Evolutionary conservation across 2,329 filamentous ascomycete genomes (phyloP).

Genomic region (Colletotrichum scovillei): DNA sequence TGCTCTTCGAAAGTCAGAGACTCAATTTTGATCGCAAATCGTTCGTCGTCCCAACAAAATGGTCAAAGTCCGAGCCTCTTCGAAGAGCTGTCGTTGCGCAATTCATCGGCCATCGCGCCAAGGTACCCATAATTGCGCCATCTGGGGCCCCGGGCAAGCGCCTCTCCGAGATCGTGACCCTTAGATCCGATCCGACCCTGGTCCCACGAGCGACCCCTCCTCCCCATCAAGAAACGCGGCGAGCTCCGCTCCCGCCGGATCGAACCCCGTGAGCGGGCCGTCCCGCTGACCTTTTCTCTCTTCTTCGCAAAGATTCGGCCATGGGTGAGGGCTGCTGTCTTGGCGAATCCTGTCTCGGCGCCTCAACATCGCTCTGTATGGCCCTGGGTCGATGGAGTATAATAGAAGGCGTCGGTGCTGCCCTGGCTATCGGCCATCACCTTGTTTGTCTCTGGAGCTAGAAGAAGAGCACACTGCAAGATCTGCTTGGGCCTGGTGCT

Average conservation of each 20-base stretch:
- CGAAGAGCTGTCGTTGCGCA: neutral
- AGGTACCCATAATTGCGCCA: slow-evolving; percentile 28
- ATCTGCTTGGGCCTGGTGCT: neutral
- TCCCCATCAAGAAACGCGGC: neutral
- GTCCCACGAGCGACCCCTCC: neutral
- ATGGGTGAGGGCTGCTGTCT: neutral
- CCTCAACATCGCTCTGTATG: neutral
- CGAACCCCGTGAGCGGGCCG: slow-evolving; percentile 14
- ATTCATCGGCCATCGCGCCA: neutral
- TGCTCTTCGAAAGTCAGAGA: neutral
- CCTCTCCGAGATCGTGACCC: slow-evolving; percentile 11
- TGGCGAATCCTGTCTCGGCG: neutral
- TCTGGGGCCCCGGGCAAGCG: slow-evolving; percentile 10
- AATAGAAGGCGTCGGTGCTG: neutral
- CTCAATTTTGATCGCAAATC: neutral
- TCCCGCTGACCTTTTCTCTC: neutral
- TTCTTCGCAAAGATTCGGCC: neutral
- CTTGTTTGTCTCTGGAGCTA: neutral
- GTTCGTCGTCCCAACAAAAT: neutral
- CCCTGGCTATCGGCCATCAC: neutral
- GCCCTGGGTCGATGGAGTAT: neutral
- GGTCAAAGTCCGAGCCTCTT: neutral
- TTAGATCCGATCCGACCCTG: slow-evolving; percentile 19
- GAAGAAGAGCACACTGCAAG: neutral
- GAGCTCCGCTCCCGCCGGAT: neutral